Percentiles rank a stretch among this genome's conserved stretches.
Evolutionary conservation across 176 grass and related monocot species (phyloP).

Genomic region (Ensete glaucum): DNA sequence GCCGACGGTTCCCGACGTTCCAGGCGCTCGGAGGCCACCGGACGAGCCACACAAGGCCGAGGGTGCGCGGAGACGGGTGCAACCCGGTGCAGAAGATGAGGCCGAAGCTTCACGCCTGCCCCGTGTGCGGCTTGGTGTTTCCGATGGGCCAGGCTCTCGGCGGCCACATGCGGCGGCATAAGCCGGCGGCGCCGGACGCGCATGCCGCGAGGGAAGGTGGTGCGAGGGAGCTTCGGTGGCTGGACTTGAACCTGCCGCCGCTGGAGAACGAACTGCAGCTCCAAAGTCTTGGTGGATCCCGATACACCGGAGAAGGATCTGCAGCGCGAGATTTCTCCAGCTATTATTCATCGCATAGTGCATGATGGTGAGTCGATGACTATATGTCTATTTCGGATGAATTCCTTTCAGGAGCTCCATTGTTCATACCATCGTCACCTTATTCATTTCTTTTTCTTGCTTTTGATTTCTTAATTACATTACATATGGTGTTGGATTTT

Average conservation of each 20-base stretch:
- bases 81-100: neutral
- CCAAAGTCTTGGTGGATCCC: no score
- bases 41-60: neutral
- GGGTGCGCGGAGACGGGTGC: neutral
- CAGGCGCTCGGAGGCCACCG: conserved; percentile 11
- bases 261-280: conserved; percentile 14
- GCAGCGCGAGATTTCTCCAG: no score
- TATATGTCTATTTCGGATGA: no score
- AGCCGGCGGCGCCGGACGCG: neutral
- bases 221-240: conserved; percentile 2
- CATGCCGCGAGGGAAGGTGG: neutral
- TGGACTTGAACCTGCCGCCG: conserved; percentile 21
- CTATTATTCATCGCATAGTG: no score
- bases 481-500: no score
- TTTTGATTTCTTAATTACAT: no score
- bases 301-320: no score
- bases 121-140: conserved; percentile 15
- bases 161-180: conserved; percentile 21
- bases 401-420: no score
- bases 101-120: conserved; percentile 4
- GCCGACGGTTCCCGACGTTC: conserved; percentile 12
- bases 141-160: conserved; percentile 22
- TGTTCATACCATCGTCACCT: no score
- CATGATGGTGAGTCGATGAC: no score
- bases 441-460: no score